Conservation (phyloP, 441 rosid species). For the Capsella rubella region DNA sequence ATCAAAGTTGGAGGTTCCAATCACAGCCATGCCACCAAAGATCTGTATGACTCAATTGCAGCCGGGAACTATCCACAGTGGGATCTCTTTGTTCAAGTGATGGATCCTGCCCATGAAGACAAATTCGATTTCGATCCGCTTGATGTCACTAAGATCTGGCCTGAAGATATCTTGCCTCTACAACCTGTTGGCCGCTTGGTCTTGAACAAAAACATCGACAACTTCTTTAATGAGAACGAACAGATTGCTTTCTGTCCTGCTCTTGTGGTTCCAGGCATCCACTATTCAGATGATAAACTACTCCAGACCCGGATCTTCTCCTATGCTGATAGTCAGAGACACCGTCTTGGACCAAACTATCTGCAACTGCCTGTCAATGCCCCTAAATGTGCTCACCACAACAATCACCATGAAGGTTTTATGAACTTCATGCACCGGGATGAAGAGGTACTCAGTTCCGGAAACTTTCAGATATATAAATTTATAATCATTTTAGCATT, state of each 20-base stretch:
- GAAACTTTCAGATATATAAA: not conserved
- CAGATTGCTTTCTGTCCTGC: conserved; percentile 94
- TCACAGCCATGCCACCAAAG: conserved; percentile 97
- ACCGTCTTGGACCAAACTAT: conserved; percentile 98
- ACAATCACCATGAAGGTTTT: conserved; percentile 91
- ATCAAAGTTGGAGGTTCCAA: conserved; percentile 88
- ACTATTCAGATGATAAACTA: conserved; percentile 88
- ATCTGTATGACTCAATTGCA: conserved; percentile 87
- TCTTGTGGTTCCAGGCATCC: conserved; percentile 85
- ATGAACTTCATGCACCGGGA: conserved; percentile 98
- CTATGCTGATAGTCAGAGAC: conserved; percentile 92
- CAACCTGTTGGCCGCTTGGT: conserved; percentile 99
- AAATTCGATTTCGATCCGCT: conserved; percentile 90
- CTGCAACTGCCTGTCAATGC: conserved; percentile 92
- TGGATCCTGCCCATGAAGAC: conserved; percentile 87
- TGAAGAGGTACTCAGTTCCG: conserved; percentile 67
- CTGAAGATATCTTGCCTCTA: conserved; percentile 90
- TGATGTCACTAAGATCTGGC: conserved; percentile 96
- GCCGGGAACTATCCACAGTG: conserved; percentile 94
- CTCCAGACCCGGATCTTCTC: conserved; percentile 88
- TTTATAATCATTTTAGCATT: not conserved
- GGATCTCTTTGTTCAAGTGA: conserved; percentile 87
- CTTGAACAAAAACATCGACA: conserved; percentile 92
- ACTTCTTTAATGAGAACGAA: conserved; percentile 95
- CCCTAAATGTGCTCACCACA: conserved; percentile 91